Evolutionary conservation across 768 basidiomycete species (phyloP).

Genomic region (Calocera cornea): DNA sequence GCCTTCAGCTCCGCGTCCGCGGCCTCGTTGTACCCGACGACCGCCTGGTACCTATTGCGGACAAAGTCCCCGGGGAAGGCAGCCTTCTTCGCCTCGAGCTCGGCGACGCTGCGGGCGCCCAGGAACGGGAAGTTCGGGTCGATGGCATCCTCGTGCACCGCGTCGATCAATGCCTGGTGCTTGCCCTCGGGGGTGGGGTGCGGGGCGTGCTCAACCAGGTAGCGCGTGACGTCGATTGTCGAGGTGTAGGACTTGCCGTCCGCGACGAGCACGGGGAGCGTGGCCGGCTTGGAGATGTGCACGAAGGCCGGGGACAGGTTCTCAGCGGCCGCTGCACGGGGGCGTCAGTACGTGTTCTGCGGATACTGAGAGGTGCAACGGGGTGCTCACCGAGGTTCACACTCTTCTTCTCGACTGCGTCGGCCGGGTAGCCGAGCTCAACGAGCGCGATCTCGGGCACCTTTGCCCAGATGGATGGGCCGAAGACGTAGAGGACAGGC

Average conservation of each 20-base stretch:
- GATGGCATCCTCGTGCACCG: slow-evolving; percentile 33
- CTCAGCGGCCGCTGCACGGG: slow-evolving; percentile 27
- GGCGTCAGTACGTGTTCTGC: not conserved
- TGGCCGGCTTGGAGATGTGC: slow-evolving; percentile 16
- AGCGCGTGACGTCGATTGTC: slow-evolving; percentile 24
- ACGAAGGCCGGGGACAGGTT: slow-evolving; percentile 38
- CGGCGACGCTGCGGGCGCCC: slow-evolving; percentile 30
- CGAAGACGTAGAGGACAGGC: not conserved
- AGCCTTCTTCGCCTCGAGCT: slow-evolving; percentile 28
- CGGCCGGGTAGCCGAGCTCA: slow-evolving; percentile 33
- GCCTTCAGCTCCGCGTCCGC: slow-evolving; percentile 26
- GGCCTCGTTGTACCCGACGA: slow-evolving; percentile 27
- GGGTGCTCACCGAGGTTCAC: slow-evolving; percentile 26
- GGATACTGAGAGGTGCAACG: not conserved
- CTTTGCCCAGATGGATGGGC: not conserved
- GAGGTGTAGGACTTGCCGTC: not conserved
- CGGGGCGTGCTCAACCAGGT: slow-evolving; percentile 32
- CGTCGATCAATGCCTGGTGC: slow-evolving; percentile 25
- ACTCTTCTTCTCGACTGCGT: slow-evolving; percentile 26
- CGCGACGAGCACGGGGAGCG: not conserved
- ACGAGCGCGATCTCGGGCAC: slow-evolving; percentile 9
- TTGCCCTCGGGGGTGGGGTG: slow-evolving; percentile 24
- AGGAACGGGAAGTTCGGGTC: slow-evolving; percentile 43
- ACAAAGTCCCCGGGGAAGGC: slow-evolving; percentile 28
- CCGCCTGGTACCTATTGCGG: slow-evolving; percentile 33